phyloP scores from a whole-genome alignment of 2,329 filamentous ascomycete genomes.

The Alternaria incomplexa region DNA sequence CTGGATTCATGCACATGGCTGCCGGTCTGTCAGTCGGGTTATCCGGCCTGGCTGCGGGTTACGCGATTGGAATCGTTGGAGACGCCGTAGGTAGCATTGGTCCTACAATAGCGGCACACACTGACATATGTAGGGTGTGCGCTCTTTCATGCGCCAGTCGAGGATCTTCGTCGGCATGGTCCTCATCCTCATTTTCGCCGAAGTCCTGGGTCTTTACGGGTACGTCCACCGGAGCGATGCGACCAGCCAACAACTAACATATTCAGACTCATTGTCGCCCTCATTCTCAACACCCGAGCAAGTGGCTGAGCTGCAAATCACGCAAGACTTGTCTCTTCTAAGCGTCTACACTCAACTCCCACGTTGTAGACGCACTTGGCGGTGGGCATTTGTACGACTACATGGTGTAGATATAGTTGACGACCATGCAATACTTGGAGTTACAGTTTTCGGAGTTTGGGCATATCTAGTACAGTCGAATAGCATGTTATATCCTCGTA shows the following conservation, averaged over 20 bases:
- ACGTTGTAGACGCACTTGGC: not conserved
- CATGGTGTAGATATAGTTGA: slow-evolving; percentile 28
- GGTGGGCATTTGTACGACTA: slow-evolving; percentile 37
- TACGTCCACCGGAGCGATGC: slow-evolving; percentile 53
- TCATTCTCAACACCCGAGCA: slow-evolving; percentile 90
- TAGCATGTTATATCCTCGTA: not conserved
- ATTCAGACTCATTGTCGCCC: slow-evolving; percentile 82
- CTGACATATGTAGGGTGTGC: slow-evolving; percentile 67
- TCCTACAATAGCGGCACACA: not conserved
- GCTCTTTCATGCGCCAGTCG: slow-evolving; percentile 95
- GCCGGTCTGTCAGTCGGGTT: slow-evolving; percentile 79
- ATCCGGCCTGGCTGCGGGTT: slow-evolving; percentile 49
- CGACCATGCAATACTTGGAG: slow-evolving; percentile 25
- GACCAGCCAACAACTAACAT: slow-evolving; percentile 16
- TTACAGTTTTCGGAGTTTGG: slow-evolving; percentile 25
- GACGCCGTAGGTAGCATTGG: slow-evolving; percentile 69
- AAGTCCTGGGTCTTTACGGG: slow-evolving; percentile 97
- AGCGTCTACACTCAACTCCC: not conserved
- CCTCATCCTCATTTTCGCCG: slow-evolving; percentile 95
- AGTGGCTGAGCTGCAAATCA: slow-evolving; percentile 55
- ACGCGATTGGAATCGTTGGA: slow-evolving; percentile 90
- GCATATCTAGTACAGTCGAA: not conserved
- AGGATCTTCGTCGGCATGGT: slow-evolving; percentile 99
- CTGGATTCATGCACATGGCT: slow-evolving; percentile 91
- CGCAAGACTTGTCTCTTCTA: not conserved